Evolutionary conservation across 306 rosid genomes (phyloP), one percentile per base, ranked within the genome.

Genomic region (Quercus robur): DNA sequence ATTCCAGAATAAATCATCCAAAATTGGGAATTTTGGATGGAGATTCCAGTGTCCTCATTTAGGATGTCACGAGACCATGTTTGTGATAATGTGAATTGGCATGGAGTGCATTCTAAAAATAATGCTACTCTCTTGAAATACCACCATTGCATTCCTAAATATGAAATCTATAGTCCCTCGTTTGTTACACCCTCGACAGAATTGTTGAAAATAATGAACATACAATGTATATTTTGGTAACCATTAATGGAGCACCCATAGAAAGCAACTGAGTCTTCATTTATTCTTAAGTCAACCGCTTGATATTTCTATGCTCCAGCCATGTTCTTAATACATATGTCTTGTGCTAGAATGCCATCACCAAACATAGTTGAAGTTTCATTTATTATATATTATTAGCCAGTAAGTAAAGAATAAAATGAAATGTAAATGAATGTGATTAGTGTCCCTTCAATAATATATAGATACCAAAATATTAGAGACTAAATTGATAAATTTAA

Each of bases 301-400:
- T 93, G 97, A 75, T 87, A 80, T 83, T 88, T 91, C 82, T 83
- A 87, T 58, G 93, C 89, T 13, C 97, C 94, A 46, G 91, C 93
- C 5, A 63, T 87, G 89, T 93, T 91, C 81, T 83, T 91, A 15
- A 91, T 44, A 0, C 86, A 73, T 71, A 93, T 91, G 54, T 89
- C 97, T 10, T 94, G 89, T 2, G 94, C 97, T 25, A 93, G 83
- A 89, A 89, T 88, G 0, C 97, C 94, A 2, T 93, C 97, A 20
- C 90, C 97, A 28, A 97, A 91, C 0, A 89, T 93, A 0, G 91
- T 97, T 93, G 85, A 73, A 81, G 41, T 5, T 61, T 9, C 2
- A 8, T 33, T 3, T 18, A 31, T 38, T 38, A 38, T 38, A 38
- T 38, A 38, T 2, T 38, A 38, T 9, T 38, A 38, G 2, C 44